Conservation (phyloP, 805 yeast species). For the Saturnispora galanensis region DNA sequence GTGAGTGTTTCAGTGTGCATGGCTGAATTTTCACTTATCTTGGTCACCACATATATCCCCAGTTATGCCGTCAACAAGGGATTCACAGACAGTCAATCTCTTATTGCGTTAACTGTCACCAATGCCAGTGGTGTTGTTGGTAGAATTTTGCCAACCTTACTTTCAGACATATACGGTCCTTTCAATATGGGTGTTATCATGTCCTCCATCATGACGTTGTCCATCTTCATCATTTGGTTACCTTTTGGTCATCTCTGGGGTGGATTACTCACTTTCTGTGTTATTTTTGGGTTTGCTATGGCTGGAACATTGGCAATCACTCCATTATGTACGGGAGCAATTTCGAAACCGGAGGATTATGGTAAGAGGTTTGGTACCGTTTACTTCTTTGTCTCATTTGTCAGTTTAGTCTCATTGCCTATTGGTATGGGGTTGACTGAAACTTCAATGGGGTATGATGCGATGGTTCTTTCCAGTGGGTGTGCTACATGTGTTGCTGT, state of each 20-base stretch:
- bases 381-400: conserved; percentile 39
- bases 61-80: conserved; percentile 47
- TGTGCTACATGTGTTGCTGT: conserved; percentile 20
- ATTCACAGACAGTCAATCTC: conserved; percentile 41
- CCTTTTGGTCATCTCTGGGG: conserved; percentile 44
- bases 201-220: conserved; percentile 31
- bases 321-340: conserved; percentile 60
- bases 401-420: conserved; percentile 39
- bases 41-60: conserved; percentile 44
- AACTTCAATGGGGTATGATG: conserved; percentile 21
- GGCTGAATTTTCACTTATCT: conserved; percentile 44
- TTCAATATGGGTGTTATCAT: conserved; percentile 33
- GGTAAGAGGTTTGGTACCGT: conserved; percentile 69
- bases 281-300: conserved; percentile 46
- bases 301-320: conserved; percentile 56
- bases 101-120: conserved; percentile 45
- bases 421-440: conserved; percentile 30
- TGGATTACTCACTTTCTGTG: conserved; percentile 43
- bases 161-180: conserved; percentile 37
- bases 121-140: conserved; percentile 38
- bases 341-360: conserved; percentile 52
- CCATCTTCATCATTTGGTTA: conserved; percentile 50
- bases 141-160: conserved; percentile 34
- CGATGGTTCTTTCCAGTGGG: conserved; percentile 26
- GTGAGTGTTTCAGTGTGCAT: conserved; percentile 33